Percentiles rank a stretch among this genome's conserved stretches.
Conservation (phyloP, 2,329 filamentous ascomycete genomes). For the Ilyonectria mors-panacis region DNA sequence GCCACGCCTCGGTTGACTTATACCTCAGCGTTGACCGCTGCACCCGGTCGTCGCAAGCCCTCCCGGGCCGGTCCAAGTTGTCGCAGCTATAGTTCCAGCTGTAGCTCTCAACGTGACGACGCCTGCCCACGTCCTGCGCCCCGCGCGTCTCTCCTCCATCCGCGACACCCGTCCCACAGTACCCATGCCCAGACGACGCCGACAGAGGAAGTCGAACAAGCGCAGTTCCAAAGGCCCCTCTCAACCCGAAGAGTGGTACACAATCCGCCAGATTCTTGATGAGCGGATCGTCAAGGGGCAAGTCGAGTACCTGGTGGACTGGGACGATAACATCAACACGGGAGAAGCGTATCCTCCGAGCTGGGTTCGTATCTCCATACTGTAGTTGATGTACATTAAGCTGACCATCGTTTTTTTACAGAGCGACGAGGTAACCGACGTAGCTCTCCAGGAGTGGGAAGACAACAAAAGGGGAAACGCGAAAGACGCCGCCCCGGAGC, state of each 20-base stretch:
- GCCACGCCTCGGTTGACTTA: conserved; percentile 50
- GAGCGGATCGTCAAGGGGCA: conserved; percentile 48
- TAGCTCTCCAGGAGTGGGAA: conserved; percentile 54
- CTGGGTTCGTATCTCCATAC: conserved; percentile 50
- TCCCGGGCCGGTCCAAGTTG: conserved; percentile 24
- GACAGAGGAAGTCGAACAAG: conserved; percentile 38
- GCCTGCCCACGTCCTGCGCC: conserved; percentile 21
- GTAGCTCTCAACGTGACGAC: conserved; percentile 22
- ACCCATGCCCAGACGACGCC: conserved; percentile 54
- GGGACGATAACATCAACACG: conserved; percentile 53
- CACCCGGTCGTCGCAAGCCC: conserved; percentile 46
- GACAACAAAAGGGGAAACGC: conserved; percentile 36
- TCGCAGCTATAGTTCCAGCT: conserved; percentile 30
- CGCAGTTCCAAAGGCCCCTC: conserved; percentile 34
- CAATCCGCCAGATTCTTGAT: conserved; percentile 54
- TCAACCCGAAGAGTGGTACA: conserved; percentile 52
- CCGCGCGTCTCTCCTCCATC: conserved; percentile 9
- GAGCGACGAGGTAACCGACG: conserved; percentile 51
- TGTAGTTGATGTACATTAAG: conserved; percentile 22
- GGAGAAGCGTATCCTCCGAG: conserved; percentile 52
- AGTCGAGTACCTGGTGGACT: conserved; percentile 57
- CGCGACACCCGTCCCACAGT: conserved; percentile 33
- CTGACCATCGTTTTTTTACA: conserved; percentile 42
- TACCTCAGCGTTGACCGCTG: conserved; percentile 50
- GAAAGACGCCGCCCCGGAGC: conserved; percentile 13